Base-by-base conservation (phyloP, 345 rosid genomes). In the Acer saccharum region DNA sequence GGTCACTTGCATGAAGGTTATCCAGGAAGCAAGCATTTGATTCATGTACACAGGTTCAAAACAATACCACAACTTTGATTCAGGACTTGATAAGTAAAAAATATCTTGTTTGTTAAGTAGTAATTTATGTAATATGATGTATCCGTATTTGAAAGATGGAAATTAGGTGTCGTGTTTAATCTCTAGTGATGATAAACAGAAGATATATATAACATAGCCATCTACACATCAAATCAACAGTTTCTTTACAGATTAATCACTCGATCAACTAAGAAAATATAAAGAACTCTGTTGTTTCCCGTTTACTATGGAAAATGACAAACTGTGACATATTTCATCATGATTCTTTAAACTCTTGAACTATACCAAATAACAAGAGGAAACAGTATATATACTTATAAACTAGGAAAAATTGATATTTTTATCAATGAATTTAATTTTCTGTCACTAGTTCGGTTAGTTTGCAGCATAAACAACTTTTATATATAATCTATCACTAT, bases 1-100 rank as follows among this genome's bases (percentile, higher is more conserved):
- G 27, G 63, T 44, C 29, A 32, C 65, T 21, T 41, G 16, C 16
- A 10, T 27, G 44, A 76, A 71, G 50, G 48, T 74, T 64, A 54
- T 39, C 43, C 57, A 72, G 62, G 73, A 57, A 76, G 50, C 21
- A 66, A 55, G 70, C 10, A 27, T 55, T 27, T 17, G 63, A 54
- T 39, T 35, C 11, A 5, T 10, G 35, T 55, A 10, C 25, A 68
- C 44, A 67, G n/a, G 17, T 2, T 52, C 71, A 65, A 67, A 46
- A 54, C 35, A 20, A 39, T 65, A 20, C 39, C 48, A 14, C 6
- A 14, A 32, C 12, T 32, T 52, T 67, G 17, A 16, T 66, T 55
- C 9, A 20, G 7, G 39, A 41, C 57, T 39, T 67, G 21, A 29
- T 54, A 52, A 41, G 41, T 66, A 48, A 6, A 20, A 54, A 9